Percentiles rank a stretch among this genome's conserved stretches.
phyloP scores from a whole-genome alignment of 495 filamentous ascomycete species.

The Venustampulla echinocandica region DNA sequence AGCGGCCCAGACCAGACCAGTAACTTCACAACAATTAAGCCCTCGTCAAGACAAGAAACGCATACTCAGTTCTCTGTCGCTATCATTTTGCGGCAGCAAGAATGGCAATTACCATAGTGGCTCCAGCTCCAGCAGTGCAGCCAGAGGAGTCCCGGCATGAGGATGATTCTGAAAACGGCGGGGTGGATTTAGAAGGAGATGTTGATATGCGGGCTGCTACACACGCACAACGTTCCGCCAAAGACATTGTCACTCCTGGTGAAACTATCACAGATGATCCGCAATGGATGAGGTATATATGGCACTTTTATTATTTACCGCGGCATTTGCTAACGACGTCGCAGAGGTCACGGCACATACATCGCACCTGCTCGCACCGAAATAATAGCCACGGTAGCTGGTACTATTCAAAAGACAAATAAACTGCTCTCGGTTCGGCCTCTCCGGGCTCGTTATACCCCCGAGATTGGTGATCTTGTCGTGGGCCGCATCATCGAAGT shows the following conservation, averaged over 20 bases:
- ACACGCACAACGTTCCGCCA: slow-evolving; percentile 25
- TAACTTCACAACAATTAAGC: too few relatives aligned
- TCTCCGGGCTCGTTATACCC: slow-evolving; percentile 85
- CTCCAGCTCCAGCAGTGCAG: slow-evolving; percentile 42
- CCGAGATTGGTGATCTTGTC: slow-evolving; percentile 92
- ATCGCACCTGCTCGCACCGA: slow-evolving; percentile 47
- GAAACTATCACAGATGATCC: slow-evolving; percentile 81
- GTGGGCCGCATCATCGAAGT: slow-evolving; percentile 91
- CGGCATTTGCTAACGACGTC: slow-evolving; percentile 6
- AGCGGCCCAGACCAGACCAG: too few relatives aligned
- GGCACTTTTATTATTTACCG: too few relatives aligned
- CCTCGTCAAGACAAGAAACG: not conserved
- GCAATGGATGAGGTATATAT: slow-evolving; percentile 97
- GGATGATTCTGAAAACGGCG: slow-evolving; percentile 28
- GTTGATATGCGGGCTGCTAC: slow-evolving; percentile 28
- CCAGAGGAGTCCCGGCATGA: slow-evolving; percentile 31
- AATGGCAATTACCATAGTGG: slow-evolving; percentile 79
- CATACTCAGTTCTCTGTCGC: not conserved
- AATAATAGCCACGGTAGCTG: slow-evolving; percentile 81
- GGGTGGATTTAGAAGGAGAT: slow-evolving; percentile 52
- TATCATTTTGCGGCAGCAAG: slow-evolving; percentile 11
- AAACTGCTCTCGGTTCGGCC: slow-evolving; percentile 88
- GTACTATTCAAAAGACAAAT: slow-evolving; percentile 83
- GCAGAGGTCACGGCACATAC: slow-evolving; percentile 76
- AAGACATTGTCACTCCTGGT: slow-evolving; percentile 73